Percentiles rank a stretch among this genome's conserved stretches.
These are phyloP conservation scores for Oehlia diaphana DNA, from an alignment of 192 early-diverging fungal species.

Conservation along the genomic window DNA sequence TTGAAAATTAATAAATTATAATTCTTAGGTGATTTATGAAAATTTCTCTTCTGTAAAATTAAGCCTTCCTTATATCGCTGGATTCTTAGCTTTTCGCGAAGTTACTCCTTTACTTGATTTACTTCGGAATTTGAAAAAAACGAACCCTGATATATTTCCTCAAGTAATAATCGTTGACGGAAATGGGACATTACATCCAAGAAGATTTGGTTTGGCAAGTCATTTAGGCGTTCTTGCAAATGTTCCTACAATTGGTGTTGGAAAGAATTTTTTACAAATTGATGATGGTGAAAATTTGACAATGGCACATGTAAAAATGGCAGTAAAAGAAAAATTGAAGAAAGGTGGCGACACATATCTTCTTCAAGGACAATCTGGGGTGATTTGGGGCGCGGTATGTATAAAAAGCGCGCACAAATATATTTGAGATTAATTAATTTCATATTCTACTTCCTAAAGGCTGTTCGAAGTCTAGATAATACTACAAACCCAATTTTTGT, in stretches of 20 bases:
- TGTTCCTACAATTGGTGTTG: conserved; percentile 84
- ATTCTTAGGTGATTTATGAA: conserved; percentile 60
- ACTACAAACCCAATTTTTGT: conserved; percentile 87
- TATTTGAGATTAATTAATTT: neutral
- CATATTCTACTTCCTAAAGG: conserved; percentile 27
- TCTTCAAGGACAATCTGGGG: conserved; percentile 48
- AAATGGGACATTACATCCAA: conserved; percentile 86
- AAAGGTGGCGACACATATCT: conserved; percentile 44
- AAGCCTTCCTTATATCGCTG: conserved; percentile 78
- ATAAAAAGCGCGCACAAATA: neutral
- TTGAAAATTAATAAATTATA: neutral
- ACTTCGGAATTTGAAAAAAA: conserved; percentile 51
- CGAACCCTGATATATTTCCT: conserved; percentile 59
- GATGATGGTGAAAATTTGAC: conserved; percentile 54
- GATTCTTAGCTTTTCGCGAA: conserved; percentile 93
- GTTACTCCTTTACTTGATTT: conserved; percentile 59
- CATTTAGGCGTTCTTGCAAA: conserved; percentile 74
- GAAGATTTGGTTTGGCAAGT: conserved; percentile 83
- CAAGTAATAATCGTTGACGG: conserved; percentile 87
- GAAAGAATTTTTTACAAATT: conserved; percentile 87
- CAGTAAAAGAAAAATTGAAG: conserved; percentile 37
- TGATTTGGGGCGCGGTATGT: conserved; percentile 45
- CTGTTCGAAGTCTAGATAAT: conserved; percentile 42
- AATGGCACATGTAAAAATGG: conserved; percentile 54
- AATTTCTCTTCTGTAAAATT: conserved; percentile 59